A percentile compares a stretch with the other conserved stretches of the same genome.
These are phyloP conservation scores for Suillus lakei DNA, from an alignment of 768 basidiomycete genomes.

Conservation along the genomic window DNA sequence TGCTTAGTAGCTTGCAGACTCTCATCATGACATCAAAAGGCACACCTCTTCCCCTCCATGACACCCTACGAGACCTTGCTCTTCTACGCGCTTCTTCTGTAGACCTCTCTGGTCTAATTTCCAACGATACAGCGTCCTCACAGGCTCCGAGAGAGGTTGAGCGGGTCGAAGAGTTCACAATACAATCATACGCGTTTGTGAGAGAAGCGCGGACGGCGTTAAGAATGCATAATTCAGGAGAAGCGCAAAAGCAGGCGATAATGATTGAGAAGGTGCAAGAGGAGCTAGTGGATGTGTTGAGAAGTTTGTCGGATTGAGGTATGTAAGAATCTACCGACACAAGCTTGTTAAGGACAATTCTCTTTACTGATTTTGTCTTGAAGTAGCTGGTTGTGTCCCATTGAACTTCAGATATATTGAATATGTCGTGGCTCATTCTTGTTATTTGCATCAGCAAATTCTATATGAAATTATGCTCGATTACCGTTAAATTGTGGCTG, in stretches of 20 bases:
- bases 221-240: constrained; percentile 54
- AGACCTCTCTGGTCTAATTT: constrained; percentile 40
- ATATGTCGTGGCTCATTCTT: not conserved
- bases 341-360: not conserved
- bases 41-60: constrained; percentile 58
- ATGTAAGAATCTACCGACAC: not conserved
- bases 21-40: constrained; percentile 34
- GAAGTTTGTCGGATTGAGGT: constrained; percentile 33
- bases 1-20: not conserved
- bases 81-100: constrained; percentile 64
- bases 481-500: not conserved
- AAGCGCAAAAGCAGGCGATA: constrained; percentile 55
- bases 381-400: not conserved
- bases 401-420: not conserved
- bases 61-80: constrained; percentile 74
- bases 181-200: constrained; percentile 63
- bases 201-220: constrained; percentile 61
- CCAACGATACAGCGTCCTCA: constrained; percentile 10
- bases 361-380: not conserved
- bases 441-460: not conserved
- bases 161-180: constrained; percentile 23
- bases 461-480: not conserved
- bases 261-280: constrained; percentile 60
- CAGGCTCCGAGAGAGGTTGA: constrained; percentile 3
- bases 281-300: constrained; percentile 56